Conservation (phyloP, 2,329 filamentous ascomycete species). For the Hirsutella minnesotensis region DNA sequence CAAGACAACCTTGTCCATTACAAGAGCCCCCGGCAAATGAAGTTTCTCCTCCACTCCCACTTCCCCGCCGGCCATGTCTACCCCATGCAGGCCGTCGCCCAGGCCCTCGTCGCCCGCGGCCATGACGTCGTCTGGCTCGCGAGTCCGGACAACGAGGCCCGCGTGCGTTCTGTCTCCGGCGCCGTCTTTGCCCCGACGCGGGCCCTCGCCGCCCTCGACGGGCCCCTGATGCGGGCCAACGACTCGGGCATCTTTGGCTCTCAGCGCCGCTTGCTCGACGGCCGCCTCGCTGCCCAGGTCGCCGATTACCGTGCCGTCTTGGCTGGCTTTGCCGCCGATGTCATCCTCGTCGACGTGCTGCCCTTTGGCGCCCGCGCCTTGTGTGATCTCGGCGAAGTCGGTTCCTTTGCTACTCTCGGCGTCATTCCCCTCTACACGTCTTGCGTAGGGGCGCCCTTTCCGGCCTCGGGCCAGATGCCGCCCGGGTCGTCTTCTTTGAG, state of each 20-base stretch:
- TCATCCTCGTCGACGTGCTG: constrained; percentile 25
- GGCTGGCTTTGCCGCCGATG: constrained; percentile 15
- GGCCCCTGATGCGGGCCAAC: constrained; percentile 13
- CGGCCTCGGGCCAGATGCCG: constrained; percentile 19
- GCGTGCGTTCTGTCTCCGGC: constrained; percentile 19
- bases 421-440: constrained; percentile 26
- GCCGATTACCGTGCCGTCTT: constrained; percentile 21
- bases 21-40: constrained; percentile 13
- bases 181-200: constrained; percentile 20
- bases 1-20: not conserved
- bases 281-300: constrained; percentile 21
- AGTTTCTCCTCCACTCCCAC: constrained; percentile 25
- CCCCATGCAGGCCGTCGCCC: constrained; percentile 26
- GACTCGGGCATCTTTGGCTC: constrained; percentile 20
- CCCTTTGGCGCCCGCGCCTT: constrained; percentile 23
- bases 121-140: constrained; percentile 27
- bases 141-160: constrained; percentile 18
- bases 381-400: constrained; percentile 21
- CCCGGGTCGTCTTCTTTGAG: constrained; percentile 10
- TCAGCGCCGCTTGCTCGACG: constrained; percentile 12
- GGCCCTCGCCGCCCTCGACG: constrained; percentile 18
- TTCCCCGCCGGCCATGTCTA: constrained; percentile 26
- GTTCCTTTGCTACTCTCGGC: constrained; percentile 24
- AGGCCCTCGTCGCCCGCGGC: constrained; percentile 22
- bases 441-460: constrained; percentile 14